These are phyloP conservation scores for Anthracocystis panici-leucophaei DNA, from an alignment of 1,284 basidiomycete genomes.

Conservation along the genomic window DNA sequence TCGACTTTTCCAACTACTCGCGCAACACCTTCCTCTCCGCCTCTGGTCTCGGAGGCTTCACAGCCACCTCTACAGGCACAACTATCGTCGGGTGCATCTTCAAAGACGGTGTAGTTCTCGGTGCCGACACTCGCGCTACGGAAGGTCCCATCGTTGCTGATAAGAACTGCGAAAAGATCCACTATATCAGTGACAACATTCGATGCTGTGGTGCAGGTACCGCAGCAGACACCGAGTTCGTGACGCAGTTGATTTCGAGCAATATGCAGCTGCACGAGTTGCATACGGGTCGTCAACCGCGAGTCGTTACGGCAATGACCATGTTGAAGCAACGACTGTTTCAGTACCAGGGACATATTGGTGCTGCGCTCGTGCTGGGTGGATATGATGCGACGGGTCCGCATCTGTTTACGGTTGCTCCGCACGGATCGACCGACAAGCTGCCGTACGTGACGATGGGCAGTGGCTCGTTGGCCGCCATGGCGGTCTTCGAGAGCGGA, in stretches of 20 bases:
- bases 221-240: constrained; percentile 96
- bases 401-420: constrained; percentile 94
- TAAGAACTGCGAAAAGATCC: constrained; percentile 99
- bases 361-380: constrained; percentile 95
- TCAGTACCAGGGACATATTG: constrained; percentile 91
- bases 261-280: constrained; percentile 69
- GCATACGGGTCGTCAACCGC: constrained; percentile 71
- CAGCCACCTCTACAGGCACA: constrained; percentile 80
- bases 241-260: constrained; percentile 66
- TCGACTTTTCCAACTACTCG: constrained; percentile 79
- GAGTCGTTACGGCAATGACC: constrained; percentile 96
- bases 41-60: constrained; percentile 73
- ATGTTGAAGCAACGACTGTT: constrained; percentile 92
- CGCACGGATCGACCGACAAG: constrained; percentile 98
- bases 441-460: constrained; percentile 99
- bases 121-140: constrained; percentile 96
- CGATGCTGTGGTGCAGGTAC: constrained; percentile 98
- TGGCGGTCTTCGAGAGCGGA: constrained; percentile 93
- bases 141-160: constrained; percentile 95
- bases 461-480: constrained; percentile 92
- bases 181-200: constrained; percentile 78
- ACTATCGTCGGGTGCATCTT: constrained; percentile 93
- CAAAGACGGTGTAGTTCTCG: constrained; percentile 91
- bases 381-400: constrained; percentile 93
- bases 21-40: constrained; percentile 85